Base-by-base conservation (phyloP, 768 basidiomycete species). In the Calocera cornea region DNA sequence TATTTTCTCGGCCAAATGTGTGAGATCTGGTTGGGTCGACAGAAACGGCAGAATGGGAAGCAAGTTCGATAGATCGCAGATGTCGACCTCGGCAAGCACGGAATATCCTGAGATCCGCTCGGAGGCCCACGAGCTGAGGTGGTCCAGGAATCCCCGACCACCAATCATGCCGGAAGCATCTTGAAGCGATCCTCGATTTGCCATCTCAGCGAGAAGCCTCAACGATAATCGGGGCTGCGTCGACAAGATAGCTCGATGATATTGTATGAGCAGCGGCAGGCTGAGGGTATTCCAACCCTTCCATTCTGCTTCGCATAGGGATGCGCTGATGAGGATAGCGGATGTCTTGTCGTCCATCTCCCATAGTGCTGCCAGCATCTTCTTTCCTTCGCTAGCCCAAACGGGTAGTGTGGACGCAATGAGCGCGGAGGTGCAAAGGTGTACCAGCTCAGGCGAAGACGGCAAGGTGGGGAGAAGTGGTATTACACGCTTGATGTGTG, bases 31-130 rank as follows among this genome's bases (percentile, higher is more conserved):
- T 1, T 65, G 64, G 14, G 65, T 5, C 16, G 41, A 47, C 16
- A 70, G 69, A 34, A 68, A 64, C 17, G 70, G 41, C 7, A 64
- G 64, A n/a, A 67, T 19, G 33, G 47, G 3, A n/a, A 69, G 50
- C 17, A 66, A 65, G 54, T n/a, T 36, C 1, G 40, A 29, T 2
- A 70, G 65, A 34, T 70, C 69, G 27, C 65, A 41, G 11, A 69
- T 41, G 41, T 69, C 54, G 54, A 29, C 54, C 31, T 33, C 31
- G 27, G 24, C 31, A 3, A 33, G 31, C 14, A 27, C 5, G 11
- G 2, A 10, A 33, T 60, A 60, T 60, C 31, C 16, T 19, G 54
- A 2, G 5, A 60, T 12, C 31, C 31, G 54, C 27, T 60, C 54
- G 54, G 54, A 5, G 14, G 54, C 10, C 54, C 54, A 60, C 5